A percentile compares a stretch with the other conserved stretches of the same genome.
Conservation (phyloP, 495 filamentous ascomycete genomes). For the Annulohypoxylon nitens region DNA sequence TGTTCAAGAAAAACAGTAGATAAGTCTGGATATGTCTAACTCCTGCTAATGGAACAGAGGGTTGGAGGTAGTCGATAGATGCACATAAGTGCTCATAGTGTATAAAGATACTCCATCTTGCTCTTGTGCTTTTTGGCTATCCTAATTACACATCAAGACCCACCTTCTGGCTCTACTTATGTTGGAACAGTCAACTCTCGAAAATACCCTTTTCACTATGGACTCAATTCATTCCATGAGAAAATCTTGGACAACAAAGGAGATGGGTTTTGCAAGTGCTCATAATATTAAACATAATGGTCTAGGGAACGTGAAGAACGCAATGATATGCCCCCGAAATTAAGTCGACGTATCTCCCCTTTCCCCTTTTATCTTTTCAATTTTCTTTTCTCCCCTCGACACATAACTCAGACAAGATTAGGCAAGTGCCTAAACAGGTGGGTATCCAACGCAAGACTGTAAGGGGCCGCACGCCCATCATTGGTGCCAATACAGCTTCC, state of each 20-base stretch:
- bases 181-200: background rate
- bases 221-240: background rate
- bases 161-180: too few relatives aligned
- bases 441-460: background rate
- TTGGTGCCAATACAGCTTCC: slow-evolving; percentile 59
- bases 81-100: slow-evolving; percentile 1
- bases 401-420: background rate
- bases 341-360: background rate
- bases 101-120: background rate
- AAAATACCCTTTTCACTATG: background rate
- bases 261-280: slow-evolving; percentile 39
- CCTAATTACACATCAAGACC: background rate
- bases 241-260: background rate
- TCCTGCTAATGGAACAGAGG: background rate
- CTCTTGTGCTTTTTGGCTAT: background rate
- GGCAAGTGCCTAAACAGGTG: background rate
- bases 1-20: slow-evolving; percentile 68
- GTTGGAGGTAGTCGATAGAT: background rate
- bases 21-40: slow-evolving; percentile 13
- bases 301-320: slow-evolving; percentile 36
- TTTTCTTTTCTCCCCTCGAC: background rate
- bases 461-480: background rate
- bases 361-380: background rate
- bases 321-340: slow-evolving; percentile 9
- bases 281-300: slow-evolving; percentile 38